These are phyloP conservation scores for Arthrobotrys iridis DNA, from an alignment of 2,329 filamentous ascomycete species.

Conservation along the genomic window DNA sequence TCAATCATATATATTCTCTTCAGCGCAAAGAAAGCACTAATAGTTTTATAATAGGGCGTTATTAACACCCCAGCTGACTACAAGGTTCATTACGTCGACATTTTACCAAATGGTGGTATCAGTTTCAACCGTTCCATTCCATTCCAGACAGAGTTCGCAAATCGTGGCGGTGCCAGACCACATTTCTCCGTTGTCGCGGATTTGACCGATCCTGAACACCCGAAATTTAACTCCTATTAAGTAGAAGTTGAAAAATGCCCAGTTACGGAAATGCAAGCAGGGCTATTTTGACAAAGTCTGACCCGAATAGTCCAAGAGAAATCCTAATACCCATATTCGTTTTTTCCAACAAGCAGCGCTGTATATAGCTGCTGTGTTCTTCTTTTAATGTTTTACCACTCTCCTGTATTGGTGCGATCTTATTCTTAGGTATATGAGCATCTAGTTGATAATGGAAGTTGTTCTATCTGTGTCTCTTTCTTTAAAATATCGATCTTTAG, in stretches of 20 bases:
- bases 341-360: no score
- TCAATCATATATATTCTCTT: constrained; percentile 4
- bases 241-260: no score
- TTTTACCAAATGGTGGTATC: constrained; percentile 67
- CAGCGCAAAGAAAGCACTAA: constrained; percentile 23
- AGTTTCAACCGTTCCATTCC: constrained; percentile 71
- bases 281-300: no score
- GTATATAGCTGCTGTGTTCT: no score
- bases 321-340: constrained; percentile 1
- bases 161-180: constrained; percentile 69
- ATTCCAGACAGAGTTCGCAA: constrained; percentile 67
- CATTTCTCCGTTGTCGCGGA: constrained; percentile 65
- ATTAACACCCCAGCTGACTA: constrained; percentile 72
- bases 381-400: background rate
- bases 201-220: constrained; percentile 38
- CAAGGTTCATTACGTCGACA: constrained; percentile 72
- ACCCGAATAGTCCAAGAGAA: no score
- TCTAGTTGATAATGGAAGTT: background rate
- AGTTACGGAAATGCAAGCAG: no score
- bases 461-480: background rate
- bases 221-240: constrained; percentile 53
- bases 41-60: constrained; percentile 60
- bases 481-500: no score
- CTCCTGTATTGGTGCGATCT: background rate
- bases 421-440: background rate